Evolutionary conservation across 441 rosid genomes (phyloP), one percentile per base, ranked within the genome.

Genomic region (Euphorbia corollata): DNA sequence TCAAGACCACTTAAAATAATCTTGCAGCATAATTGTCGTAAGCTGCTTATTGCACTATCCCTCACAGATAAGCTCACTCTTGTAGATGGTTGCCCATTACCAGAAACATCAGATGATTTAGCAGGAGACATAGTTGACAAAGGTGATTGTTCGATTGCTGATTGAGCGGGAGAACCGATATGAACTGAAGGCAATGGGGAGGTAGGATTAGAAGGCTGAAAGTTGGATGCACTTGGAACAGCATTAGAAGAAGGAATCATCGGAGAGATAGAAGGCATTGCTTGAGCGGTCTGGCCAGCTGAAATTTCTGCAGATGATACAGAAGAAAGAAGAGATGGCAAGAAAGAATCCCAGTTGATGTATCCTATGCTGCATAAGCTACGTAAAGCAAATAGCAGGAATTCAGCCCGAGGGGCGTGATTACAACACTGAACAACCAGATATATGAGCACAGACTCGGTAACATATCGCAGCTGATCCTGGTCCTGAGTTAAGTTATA

Each of bases 331-430:
- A 94, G 97, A 19, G 91, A 78, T 0, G 94, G 96, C 70, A 94
- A 76, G 69, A 88, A 82, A 23, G 83, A 84, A 77, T 94, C 98
- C 97, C 99, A 94, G 64, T 87, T 94, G 70, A 94, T 82, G 80
- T 81, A 88, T 48, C 91, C 89, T 54, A 88, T 86, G 32, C 82
- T 71, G 72, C 89, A 86, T 75, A 94, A 82, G 69, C 86, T 86
- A 75, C 86, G 88, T 38, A 91, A 70, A 27, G 97, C 86, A 84
- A 89, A 94, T 65, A 94, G 96, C 64, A 94, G 88, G 81, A 94
- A 94, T 61, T 89, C 98, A 9, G 99, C 94, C 38, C 94, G 76
- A 15, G 98, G 97, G 60, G 87, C 96, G 77, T 94, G 99, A 74
- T 76, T 77, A 76, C 96, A 82, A 64, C 94, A 91, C 78, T 79